These are phyloP conservation scores for Colletotrichum eleusines DNA, from an alignment of 2,329 filamentous ascomycete species.

Conservation along the genomic window DNA sequence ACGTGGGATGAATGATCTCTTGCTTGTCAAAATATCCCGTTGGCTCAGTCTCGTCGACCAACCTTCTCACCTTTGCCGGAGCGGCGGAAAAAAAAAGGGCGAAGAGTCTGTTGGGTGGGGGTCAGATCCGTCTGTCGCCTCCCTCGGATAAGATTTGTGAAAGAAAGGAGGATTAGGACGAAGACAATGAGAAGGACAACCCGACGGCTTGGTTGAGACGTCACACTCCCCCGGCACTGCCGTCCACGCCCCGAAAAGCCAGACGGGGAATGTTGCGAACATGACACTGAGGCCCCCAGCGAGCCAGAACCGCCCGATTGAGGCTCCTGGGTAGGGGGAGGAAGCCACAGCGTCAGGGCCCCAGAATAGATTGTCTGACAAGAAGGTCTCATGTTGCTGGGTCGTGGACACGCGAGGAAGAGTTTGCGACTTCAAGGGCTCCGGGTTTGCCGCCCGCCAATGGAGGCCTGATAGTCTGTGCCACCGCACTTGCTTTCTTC, in stretches of 20 bases:
- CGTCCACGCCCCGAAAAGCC: slow-evolving; percentile 1
- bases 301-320: slow-evolving; percentile 5
- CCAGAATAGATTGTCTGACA: neutral
- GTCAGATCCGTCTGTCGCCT: neutral
- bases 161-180: neutral
- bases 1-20: slow-evolving; percentile 28
- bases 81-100: neutral
- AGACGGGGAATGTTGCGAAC: slow-evolving; percentile 11
- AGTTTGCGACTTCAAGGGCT: no score
- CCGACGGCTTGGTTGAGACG: slow-evolving; percentile 15
- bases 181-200: neutral
- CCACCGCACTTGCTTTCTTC: neutral
- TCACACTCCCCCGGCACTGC: slow-evolving; percentile 4
- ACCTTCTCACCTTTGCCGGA: neutral
- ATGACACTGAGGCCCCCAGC: neutral
- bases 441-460: no score
- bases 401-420: slow-evolving; percentile 1
- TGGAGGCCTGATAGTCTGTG: neutral
- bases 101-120: neutral
- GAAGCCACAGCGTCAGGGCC: neutral
- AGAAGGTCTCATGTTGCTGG: slow-evolving; percentile 8
- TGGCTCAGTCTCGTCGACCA: neutral
- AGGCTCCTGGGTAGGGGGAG: slow-evolving; percentile 12
- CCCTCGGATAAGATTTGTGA: neutral
- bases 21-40: slow-evolving; percentile 31